Evolutionary conservation across 805 yeast species (phyloP).

Genomic region (Barnettozyma siamensis): DNA sequence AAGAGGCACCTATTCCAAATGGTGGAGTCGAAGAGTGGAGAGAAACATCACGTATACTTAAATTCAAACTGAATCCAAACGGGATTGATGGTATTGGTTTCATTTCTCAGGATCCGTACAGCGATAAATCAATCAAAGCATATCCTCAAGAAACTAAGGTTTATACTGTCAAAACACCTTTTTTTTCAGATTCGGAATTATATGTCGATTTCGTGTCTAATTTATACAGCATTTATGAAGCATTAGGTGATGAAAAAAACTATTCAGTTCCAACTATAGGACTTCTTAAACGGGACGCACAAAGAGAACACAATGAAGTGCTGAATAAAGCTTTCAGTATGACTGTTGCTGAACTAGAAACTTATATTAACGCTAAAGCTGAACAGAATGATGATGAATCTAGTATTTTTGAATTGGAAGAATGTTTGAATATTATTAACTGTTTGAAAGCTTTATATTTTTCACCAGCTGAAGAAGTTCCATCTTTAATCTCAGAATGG

Average conservation of each 20-base stretch:
- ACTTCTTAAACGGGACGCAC: conserved; percentile 28
- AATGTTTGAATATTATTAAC: conserved; percentile 46
- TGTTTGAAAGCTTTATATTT: conserved; percentile 53
- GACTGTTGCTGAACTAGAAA: conserved; percentile 29
- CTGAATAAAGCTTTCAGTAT: conserved; percentile 32
- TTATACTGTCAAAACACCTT: conserved; percentile 35
- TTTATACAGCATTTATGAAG: conserved; percentile 48
- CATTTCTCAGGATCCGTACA: conserved; percentile 27
- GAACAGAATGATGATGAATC: conserved; percentile 25
- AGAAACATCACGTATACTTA: conserved; percentile 31
- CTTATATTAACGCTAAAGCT: conserved; percentile 28
- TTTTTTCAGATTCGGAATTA: conserved; percentile 34
- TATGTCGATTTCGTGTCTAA: conserved; percentile 44
- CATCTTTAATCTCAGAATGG: conserved; percentile 50
- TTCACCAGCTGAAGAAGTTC: conserved; percentile 29
- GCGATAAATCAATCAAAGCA: conserved; percentile 22
- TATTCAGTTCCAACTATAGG: conserved; percentile 38
- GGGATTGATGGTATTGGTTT: conserved; percentile 36
- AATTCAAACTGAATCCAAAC: conserved; percentile 42
- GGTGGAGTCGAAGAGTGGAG: conserved; percentile 29
- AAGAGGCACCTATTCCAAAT: conserved; percentile 31
- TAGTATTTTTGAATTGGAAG: conserved; percentile 36
- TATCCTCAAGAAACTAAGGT: conserved; percentile 37
- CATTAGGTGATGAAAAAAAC: conserved; percentile 37
- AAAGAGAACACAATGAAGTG: conserved; percentile 30